Percentiles rank a stretch among this genome's conserved stretches.
These are phyloP conservation scores for Phaeomoniella chlamydospora DNA, from an alignment of 2,329 filamentous ascomycete genomes.

Conservation along the genomic window DNA sequence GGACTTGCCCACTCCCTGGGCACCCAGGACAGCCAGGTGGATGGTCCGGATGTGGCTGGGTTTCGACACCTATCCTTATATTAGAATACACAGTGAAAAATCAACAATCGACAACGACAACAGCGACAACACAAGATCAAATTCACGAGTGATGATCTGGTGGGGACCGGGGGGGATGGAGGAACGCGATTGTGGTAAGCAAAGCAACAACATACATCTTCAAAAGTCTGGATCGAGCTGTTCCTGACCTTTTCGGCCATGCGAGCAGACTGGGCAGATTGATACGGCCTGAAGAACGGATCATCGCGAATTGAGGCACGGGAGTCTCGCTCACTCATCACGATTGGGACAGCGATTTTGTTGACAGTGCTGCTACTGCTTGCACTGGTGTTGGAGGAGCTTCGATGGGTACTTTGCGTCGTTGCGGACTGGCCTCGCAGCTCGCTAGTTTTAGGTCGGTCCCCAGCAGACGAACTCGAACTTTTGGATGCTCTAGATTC, in stretches of 20 bases:
- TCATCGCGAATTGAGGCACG: slow-evolving; percentile 2
- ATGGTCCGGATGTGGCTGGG: slow-evolving; percentile 29
- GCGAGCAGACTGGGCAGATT: slow-evolving; percentile 1
- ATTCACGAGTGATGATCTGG: not conserved
- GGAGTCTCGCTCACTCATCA: not conserved
- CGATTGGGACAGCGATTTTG: slow-evolving; percentile 3
- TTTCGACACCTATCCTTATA: not conserved
- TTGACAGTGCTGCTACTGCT: no score
- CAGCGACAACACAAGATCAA: no score
- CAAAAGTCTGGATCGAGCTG: not conserved
- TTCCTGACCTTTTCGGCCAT: not conserved
- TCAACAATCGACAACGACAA: no score
- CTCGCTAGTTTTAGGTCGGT: slow-evolving; percentile 6
- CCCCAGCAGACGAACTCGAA: slow-evolving; percentile 4
- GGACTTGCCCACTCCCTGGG: slow-evolving; percentile 40
- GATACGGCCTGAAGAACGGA: slow-evolving; percentile 2
- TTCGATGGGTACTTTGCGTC: slow-evolving; percentile 7
- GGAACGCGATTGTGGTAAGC: no score
- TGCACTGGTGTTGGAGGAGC: slow-evolving; percentile 5
- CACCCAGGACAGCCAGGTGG: slow-evolving; percentile 44
- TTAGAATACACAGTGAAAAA: no score
- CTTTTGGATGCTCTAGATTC: slow-evolving; percentile 1
- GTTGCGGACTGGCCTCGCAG: slow-evolving; percentile 11
- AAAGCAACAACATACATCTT: not conserved
- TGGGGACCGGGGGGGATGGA: no score